Conservation (phyloP, 1,139 yeast genomes). For the Suhomyces chickasaworum region DNA sequence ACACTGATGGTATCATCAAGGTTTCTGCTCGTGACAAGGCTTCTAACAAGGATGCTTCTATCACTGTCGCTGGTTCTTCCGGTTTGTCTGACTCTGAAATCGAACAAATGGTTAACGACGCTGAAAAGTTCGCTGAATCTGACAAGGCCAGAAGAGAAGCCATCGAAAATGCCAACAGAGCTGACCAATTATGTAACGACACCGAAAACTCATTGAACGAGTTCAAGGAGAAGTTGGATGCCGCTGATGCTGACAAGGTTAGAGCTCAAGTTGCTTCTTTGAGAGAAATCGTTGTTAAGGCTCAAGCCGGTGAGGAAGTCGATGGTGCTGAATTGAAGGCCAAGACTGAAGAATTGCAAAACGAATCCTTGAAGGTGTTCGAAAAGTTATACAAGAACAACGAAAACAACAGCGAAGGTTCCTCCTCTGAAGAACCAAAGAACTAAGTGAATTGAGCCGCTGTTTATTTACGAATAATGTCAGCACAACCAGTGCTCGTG, state of each 20-base stretch:
- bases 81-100: slow-evolving; percentile 96
- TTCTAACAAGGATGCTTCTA: slow-evolving; percentile 96
- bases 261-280: slow-evolving; percentile 73
- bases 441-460: slow-evolving; percentile 30
- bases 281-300: slow-evolving; percentile 91
- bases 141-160: slow-evolving; percentile 95
- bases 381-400: slow-evolving; percentile 92
- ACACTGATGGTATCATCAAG: slow-evolving; percentile 98
- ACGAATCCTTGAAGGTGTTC: slow-evolving; percentile 87
- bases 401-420: slow-evolving; percentile 31
- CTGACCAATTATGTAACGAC: slow-evolving; percentile 95
- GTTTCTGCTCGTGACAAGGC: slow-evolving; percentile 99
- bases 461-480: slow-evolving; percentile 18
- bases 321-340: slow-evolving; percentile 81
- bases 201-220: slow-evolving; percentile 93
- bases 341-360: slow-evolving; percentile 94
- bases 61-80: slow-evolving; percentile 98
- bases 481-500: slow-evolving; percentile 14
- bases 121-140: slow-evolving; percentile 95
- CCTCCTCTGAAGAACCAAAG: slow-evolving; percentile 43
- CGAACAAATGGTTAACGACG: slow-evolving; percentile 97
- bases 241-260: slow-evolving; percentile 84
- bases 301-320: slow-evolving; percentile 90
- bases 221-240: slow-evolving; percentile 89
- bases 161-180: slow-evolving; percentile 94